Conservation (phyloP, 495 filamentous ascomycete genomes). For the Parathielavia appendiculata region DNA sequence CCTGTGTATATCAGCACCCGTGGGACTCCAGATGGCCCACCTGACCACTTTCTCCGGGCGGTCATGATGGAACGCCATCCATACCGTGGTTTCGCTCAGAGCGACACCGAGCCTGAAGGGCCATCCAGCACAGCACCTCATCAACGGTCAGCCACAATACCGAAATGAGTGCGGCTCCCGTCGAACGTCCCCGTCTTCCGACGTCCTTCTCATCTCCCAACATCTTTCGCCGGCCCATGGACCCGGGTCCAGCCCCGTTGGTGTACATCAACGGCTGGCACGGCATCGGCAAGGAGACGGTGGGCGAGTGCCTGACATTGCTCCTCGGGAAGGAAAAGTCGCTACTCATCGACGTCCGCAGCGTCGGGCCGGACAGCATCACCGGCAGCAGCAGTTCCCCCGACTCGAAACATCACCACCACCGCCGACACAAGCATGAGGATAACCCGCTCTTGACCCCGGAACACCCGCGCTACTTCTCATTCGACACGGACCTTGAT, state of each 20-base stretch:
- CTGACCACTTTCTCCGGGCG: neutral
- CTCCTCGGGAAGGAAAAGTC: constrained; percentile 27
- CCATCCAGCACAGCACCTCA: neutral
- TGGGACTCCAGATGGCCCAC: no score
- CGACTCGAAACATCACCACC: neutral
- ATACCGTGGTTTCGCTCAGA: neutral
- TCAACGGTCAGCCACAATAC: neutral
- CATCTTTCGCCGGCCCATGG: constrained; percentile 21
- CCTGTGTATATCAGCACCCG: neutral
- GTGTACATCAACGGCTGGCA: constrained; percentile 31
- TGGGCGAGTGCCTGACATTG: constrained; percentile 26
- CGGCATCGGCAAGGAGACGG: constrained; percentile 30
- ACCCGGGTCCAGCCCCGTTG: constrained; percentile 24
- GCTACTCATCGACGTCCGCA: constrained; percentile 24
- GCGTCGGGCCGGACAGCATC: constrained; percentile 12
- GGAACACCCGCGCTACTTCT: constrained; percentile 23
- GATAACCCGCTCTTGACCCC: constrained; percentile 20
- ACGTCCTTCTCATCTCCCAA: constrained; percentile 1
- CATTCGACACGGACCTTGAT: constrained; percentile 8
- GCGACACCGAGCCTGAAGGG: neutral
- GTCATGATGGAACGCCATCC: neutral
- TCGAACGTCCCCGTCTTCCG: constrained; percentile 9
- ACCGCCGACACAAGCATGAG: neutral
- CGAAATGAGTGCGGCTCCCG: constrained; percentile 4
- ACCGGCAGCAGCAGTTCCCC: neutral